These are phyloP conservation scores for Canariomyces notabilis DNA, from an alignment of 2,329 filamentous ascomycete genomes.

Conservation along the genomic window DNA sequence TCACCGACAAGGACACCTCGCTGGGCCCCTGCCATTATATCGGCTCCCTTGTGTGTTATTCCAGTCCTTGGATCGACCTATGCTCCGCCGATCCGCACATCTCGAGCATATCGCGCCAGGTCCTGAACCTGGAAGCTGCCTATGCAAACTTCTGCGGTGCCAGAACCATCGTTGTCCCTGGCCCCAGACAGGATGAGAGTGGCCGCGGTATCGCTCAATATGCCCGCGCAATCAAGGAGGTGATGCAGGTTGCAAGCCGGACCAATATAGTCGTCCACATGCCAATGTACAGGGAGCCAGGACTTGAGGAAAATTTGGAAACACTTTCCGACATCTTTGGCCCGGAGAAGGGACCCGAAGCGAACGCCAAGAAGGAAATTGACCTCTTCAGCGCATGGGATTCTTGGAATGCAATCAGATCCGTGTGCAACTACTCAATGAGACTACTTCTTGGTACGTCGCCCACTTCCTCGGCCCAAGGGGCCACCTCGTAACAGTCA, in stretches of 20 bases:
- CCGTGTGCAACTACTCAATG: slow-evolving; percentile 76
- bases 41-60: slow-evolving; percentile 69
- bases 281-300: slow-evolving; percentile 74
- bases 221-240: slow-evolving; percentile 77
- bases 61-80: slow-evolving; percentile 91
- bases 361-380: slow-evolving; percentile 42
- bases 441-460: slow-evolving; percentile 78
- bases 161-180: slow-evolving; percentile 74
- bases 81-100: slow-evolving; percentile 77
- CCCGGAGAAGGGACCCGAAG: slow-evolving; percentile 30
- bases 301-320: slow-evolving; percentile 47
- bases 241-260: slow-evolving; percentile 67
- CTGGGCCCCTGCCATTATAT: slow-evolving; percentile 64
- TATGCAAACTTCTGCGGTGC: slow-evolving; percentile 96
- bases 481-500: too few species aligned
- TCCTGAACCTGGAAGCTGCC: slow-evolving; percentile 83
- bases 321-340: slow-evolving; percentile 45
- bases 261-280: slow-evolving; percentile 76
- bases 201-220: slow-evolving; percentile 64
- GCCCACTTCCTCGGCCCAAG: too few species aligned
- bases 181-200: slow-evolving; percentile 56
- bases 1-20: slow-evolving; percentile 75
- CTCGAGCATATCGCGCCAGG: slow-evolving; percentile 80
- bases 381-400: slow-evolving; percentile 84
- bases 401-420: slow-evolving; percentile 83